Base-by-base conservation (phyloP, 2,329 filamentous ascomycete species). In the Neofusicoccum cordaticola region DNA sequence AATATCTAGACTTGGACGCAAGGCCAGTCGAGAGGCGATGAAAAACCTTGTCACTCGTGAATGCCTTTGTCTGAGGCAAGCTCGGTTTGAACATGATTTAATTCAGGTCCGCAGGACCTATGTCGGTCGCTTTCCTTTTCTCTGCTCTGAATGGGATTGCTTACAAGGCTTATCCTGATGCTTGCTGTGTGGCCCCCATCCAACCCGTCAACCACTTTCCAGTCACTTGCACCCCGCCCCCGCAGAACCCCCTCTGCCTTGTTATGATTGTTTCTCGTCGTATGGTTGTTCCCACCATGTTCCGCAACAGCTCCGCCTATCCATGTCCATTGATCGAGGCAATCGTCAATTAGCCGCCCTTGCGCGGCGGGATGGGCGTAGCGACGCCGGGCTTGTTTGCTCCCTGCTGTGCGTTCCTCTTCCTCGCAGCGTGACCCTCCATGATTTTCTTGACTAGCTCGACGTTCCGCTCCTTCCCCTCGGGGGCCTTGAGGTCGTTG, bases 401-500 rank as follows among this genome's bases (percentile, higher is more conserved):
- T 41, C 57, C 62, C 17, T 47, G 27, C 27, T 31, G 22, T n/a
- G 45, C 39, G 22, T 71, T 72, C 45, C 77, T 67, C 72, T 82
- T 83, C 69, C 76, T 75, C 69, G 76, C 75, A 69, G 80, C 80
- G 64, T 72, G 75, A 63, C 77, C 78, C 66, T 82, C 80, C 31
- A 83, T 72, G 12, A 82, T 75, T 71, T 79, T 81, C 69, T 76
- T 78, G 60, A 83, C 78, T 39, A 79, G 76, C 12, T 71, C 72
- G 27, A 81, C 69, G 4, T 75, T 76, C 62, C 78, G 74, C 63
- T 77, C 75, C 69, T 82, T 81, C 47, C 78, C 77, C 63, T 77
- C 71, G 2, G 75, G 71, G 4, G 79, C 80, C 66, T 75, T 76
- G 71, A 86, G 85, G 70, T 85, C 84, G 50, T 86, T 84, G 22